Conservation (phyloP, 352 stramenopile genomes). For the Hyaloperonospora brassicae region DNA sequence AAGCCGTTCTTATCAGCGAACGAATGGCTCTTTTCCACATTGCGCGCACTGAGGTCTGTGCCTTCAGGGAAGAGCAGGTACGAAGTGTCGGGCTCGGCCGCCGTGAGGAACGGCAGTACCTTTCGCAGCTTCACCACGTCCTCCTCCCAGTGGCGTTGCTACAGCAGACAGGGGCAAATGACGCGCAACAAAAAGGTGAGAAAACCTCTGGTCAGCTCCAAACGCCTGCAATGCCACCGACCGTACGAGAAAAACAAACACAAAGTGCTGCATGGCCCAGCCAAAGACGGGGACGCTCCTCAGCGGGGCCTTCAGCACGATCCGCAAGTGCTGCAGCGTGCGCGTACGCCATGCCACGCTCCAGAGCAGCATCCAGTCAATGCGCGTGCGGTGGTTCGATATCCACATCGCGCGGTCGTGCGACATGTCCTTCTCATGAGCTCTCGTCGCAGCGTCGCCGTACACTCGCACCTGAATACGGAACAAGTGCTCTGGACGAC, state of each 20-base stretch:
- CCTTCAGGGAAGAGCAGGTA: conserved; percentile 80
- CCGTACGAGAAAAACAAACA: conserved; percentile 73
- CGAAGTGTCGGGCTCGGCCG: conserved; percentile 42
- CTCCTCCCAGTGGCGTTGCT: conserved; percentile 58
- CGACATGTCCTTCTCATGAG: conserved; percentile 32
- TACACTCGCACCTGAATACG: conserved; percentile 55
- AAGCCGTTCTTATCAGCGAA: conserved; percentile 53
- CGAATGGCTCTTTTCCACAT: conserved; percentile 49
- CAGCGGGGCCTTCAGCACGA: conserved; percentile 73
- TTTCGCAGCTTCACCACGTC: conserved; percentile 46
- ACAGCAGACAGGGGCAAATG: not conserved
- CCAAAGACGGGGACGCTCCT: conserved; percentile 68
- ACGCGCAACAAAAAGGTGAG: not conserved
- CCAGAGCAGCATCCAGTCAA: conserved; percentile 85
- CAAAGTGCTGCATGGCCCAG: conserved; percentile 82
- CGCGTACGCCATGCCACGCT: conserved; percentile 46
- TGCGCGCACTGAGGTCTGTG: conserved; percentile 61
- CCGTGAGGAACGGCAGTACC: conserved; percentile 48
- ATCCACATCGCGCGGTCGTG: conserved; percentile 66
- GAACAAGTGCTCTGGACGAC: conserved; percentile 43
- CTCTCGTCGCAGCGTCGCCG: conserved; percentile 46
- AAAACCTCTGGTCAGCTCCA: not conserved
- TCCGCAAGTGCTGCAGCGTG: conserved; percentile 48
- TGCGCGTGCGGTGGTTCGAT: conserved; percentile 72
- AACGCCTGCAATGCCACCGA: not conserved